Percentiles rank a stretch among this genome's conserved stretches.
phyloP scores from a whole-genome alignment of 306 rosid species.

The Lathyrus oleraceus region DNA sequence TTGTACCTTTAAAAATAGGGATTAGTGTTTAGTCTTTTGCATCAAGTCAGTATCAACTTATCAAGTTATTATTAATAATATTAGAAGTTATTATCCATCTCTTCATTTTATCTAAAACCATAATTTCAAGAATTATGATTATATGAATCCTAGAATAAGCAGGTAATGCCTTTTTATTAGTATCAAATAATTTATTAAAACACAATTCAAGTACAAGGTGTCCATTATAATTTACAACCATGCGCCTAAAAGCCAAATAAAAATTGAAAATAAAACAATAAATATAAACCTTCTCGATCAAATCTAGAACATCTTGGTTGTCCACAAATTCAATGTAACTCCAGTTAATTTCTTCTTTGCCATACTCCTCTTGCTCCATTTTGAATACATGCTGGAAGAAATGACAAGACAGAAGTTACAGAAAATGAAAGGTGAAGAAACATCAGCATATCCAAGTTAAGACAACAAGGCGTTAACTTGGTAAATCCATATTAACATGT shows the following conservation, averaged over 20 bases:
- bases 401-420: constrained; percentile 22
- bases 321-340: constrained; percentile 98
- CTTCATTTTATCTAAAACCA: background rate
- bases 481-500: constrained; percentile 18
- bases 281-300: constrained; percentile 85
- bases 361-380: constrained; percentile 99
- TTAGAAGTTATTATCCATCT: background rate
- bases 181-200: background rate
- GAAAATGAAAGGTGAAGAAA: constrained; percentile 8
- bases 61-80: background rate
- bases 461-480: background rate
- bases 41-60: background rate
- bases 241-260: constrained; percentile 8
- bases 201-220: no score
- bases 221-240: background rate
- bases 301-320: constrained; percentile 96
- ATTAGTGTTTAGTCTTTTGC: background rate
- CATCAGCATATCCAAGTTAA: constrained; percentile 22
- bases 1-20: background rate
- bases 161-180: background rate
- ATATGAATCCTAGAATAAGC: background rate
- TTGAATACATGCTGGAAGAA: constrained; percentile 92
- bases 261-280: constrained; percentile 4
- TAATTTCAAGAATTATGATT: constrained; percentile 2
- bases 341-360: constrained; percentile 96